These are phyloP conservation scores for Camellia japonica DNA, from an alignment of 148 eudicot species.

Conservation along the genomic window DNA sequence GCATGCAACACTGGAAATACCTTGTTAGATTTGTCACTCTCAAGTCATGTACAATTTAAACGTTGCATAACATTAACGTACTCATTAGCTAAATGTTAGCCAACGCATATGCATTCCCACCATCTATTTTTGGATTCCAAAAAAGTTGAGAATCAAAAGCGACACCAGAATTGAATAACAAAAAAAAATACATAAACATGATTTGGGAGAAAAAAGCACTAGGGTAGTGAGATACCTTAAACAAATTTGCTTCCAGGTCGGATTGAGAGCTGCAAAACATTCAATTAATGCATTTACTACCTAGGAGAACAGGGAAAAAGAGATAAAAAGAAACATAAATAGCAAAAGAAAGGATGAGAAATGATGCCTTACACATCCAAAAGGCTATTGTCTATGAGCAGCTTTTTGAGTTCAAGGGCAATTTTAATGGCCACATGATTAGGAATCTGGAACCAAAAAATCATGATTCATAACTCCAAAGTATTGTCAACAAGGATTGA, in stretches of 20 bases:
- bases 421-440: slow-evolving; percentile 96
- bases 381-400: slow-evolving; percentile 92
- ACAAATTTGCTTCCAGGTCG: slow-evolving; percentile 91
- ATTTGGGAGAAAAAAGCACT: background rate
- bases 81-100: too few relatives aligned
- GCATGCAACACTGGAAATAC: background rate
- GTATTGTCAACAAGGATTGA: background rate
- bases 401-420: slow-evolving; percentile 92
- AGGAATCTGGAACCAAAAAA: slow-evolving; percentile 63
- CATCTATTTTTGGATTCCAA: too few relatives aligned
- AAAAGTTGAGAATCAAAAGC: background rate
- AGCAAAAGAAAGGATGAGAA: slow-evolving; percentile 8
- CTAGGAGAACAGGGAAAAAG: background rate
- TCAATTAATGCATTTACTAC: background rate
- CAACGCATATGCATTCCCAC: too few relatives aligned
- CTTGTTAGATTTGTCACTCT: background rate
- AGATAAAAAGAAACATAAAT: background rate
- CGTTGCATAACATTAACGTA: background rate
- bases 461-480: background rate
- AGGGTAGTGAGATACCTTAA: slow-evolving; percentile 54
- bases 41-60: background rate
- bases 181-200: background rate
- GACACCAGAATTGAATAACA: background rate
- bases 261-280: slow-evolving; percentile 74
- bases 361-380: slow-evolving; percentile 78